Conservation (phyloP, 1,284 basidiomycete genomes). For the Ceratobasidium sp. region DNA sequence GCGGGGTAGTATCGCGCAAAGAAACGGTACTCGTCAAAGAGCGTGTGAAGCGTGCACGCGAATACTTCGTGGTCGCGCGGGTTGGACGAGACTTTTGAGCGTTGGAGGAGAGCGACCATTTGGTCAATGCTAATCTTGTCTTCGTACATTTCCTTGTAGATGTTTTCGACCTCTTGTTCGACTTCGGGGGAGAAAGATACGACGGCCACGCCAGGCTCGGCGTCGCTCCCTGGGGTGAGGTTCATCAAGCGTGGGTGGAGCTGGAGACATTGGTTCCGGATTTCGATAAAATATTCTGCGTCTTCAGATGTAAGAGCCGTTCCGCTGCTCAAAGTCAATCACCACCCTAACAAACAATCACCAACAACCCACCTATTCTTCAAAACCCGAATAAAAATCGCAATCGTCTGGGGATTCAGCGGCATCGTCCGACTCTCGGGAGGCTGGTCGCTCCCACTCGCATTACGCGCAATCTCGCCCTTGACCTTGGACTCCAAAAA, state of each 20-base stretch:
- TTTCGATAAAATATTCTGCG: constrained; percentile 86
- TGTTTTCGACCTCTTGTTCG: constrained; percentile 89
- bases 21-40: constrained; percentile 99
- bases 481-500: constrained; percentile 92
- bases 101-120: constrained; percentile 85
- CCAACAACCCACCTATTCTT: constrained; percentile 68
- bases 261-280: constrained; percentile 92
- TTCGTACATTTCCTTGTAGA: constrained; percentile 99
- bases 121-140: constrained; percentile 93
- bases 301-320: constrained; percentile 66
- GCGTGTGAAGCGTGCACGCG: constrained; percentile 97
- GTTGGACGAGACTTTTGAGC: constrained; percentile 81
- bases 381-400: constrained; percentile 86
- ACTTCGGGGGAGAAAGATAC: constrained; percentile 88
- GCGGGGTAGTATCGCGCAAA: constrained; percentile 96
- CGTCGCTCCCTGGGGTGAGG: constrained; percentile 84
- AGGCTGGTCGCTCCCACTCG: constrained; percentile 65
- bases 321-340: constrained; percentile 51
- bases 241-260: constrained; percentile 97
- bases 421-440: constrained; percentile 81
- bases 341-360: constrained; percentile 3
- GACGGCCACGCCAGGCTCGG: constrained; percentile 90
- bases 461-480: constrained; percentile 70
- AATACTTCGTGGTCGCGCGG: constrained; percentile 92
- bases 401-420: constrained; percentile 82